Evolutionary conservation across 1,139 yeast species (phyloP), one percentile per base, ranked within the genome.

Genomic region (Hyphopichia fennica): DNA sequence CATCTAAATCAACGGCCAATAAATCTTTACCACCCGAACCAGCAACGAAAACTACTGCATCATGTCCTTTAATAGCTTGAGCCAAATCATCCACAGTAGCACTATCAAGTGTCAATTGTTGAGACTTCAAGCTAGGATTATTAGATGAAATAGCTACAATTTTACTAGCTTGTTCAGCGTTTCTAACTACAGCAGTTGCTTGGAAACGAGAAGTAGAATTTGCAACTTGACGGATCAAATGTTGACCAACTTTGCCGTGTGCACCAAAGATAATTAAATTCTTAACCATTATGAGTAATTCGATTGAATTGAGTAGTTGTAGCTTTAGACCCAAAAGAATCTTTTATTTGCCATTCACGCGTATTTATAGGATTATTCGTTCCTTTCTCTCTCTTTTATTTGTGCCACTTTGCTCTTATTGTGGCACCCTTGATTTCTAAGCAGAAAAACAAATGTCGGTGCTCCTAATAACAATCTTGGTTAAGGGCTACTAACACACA

Each of bases 21-120:
- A 82, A 70, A 40, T 71, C 62, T 43, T 72, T 73, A 1, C 87
- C 87, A 6, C 79, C 83, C 1, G 86, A 79, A 5, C 88, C 88
- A 1, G 84, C 87, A 36, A 78, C 66, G 62, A 82, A 79, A 1
- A 83, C 79, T 6, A 82, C 79, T 6, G 81, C 82, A 52, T 79
- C 81, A 36, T 67, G 72, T 3, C 81, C 84, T 34, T 59, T 56
- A 28, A 82, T 57, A 0, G 62, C 62, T 1, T 56, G 45, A 0
- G 71, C 58, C 19, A 82, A 54, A 2, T 73, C 65, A 0, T 50
- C 49, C 1, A 65, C 63, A 1, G 62, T 51, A 2, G 69, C 60
- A 11, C 59, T 62, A 14, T 69, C 63, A 23, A 75, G 53, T 34
- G 69, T 71, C 30, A 81, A 63, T 25, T 63, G 60, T 13, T 65